phyloP scores from a whole-genome alignment of 345 rosid genomes.

The Trapa incisa region DNA sequence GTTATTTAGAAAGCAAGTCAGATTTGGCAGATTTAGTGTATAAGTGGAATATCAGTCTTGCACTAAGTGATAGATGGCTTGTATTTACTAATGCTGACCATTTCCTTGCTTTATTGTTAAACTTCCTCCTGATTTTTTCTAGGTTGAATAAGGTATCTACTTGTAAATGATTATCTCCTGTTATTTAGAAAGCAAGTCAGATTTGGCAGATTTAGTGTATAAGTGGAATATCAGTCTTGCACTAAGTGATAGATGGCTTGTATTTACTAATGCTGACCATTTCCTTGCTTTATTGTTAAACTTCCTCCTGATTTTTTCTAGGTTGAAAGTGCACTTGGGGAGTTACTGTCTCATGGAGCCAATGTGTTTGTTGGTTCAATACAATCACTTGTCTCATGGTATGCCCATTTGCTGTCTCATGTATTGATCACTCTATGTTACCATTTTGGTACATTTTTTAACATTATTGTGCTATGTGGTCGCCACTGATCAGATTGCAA shows the following conservation, averaged over 20 bases:
- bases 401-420: slow-evolving; percentile 8
- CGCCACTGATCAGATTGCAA: slow-evolving; percentile 47
- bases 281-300: neutral
- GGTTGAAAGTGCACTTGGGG: slow-evolving; percentile 52
- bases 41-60: neutral
- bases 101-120: neutral
- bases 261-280: no score
- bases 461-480: neutral
- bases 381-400: slow-evolving; percentile 95
- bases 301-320: slow-evolving; percentile 13
- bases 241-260: neutral
- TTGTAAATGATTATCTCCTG: neutral
- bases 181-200: neutral
- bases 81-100: no score
- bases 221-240: neutral
- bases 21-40: neutral
- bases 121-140: slow-evolving; percentile 4
- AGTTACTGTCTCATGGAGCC: slow-evolving; percentile 48
- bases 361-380: slow-evolving; percentile 71
- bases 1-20: neutral
- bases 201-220: neutral
- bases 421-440: neutral
- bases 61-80: neutral
- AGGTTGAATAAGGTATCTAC: neutral
- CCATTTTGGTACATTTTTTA: neutral